These are phyloP conservation scores for Elaeis oleifera DNA, from an alignment of 202 grass and related monocot species.

Conservation along the genomic window DNA sequence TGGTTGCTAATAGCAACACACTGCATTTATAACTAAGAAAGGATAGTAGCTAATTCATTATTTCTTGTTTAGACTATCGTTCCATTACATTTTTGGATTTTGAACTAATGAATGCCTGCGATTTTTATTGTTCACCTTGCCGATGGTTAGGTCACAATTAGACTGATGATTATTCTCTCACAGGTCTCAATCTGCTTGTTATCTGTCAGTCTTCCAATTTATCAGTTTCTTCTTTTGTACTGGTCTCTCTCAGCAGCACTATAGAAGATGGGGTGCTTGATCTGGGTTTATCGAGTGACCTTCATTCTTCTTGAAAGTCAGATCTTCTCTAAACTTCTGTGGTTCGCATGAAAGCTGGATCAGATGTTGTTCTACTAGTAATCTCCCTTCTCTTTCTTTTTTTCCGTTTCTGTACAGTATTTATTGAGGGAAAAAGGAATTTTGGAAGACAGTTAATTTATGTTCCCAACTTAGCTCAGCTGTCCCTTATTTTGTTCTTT, in stretches of 20 bases:
- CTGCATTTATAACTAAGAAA: too few species aligned
- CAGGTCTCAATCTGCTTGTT: slow-evolving; percentile 74
- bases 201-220: slow-evolving; percentile 64
- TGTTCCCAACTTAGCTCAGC: too few species aligned
- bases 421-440: too few species aligned
- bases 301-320: slow-evolving; percentile 77
- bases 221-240: slow-evolving; percentile 57
- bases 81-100: too few species aligned
- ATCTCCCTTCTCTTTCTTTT: too few species aligned
- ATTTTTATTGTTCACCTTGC: not conserved
- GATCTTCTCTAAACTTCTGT: slow-evolving; percentile 76
- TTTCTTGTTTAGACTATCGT: too few species aligned
- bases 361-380: too few species aligned
- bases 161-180: not conserved
- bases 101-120: not conserved
- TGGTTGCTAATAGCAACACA: too few species aligned
- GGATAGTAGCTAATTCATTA: too few species aligned
- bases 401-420: too few species aligned
- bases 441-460: too few species aligned
- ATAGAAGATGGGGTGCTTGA: slow-evolving; percentile 59
- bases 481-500: too few species aligned
- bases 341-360: slow-evolving; percentile 44
- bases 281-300: slow-evolving; percentile 54
- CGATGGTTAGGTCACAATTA: not conserved
- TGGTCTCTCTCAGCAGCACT: slow-evolving; percentile 25